Base-by-base conservation (phyloP, 495 filamentous ascomycete species). In the Neurospora sp. region DNA sequence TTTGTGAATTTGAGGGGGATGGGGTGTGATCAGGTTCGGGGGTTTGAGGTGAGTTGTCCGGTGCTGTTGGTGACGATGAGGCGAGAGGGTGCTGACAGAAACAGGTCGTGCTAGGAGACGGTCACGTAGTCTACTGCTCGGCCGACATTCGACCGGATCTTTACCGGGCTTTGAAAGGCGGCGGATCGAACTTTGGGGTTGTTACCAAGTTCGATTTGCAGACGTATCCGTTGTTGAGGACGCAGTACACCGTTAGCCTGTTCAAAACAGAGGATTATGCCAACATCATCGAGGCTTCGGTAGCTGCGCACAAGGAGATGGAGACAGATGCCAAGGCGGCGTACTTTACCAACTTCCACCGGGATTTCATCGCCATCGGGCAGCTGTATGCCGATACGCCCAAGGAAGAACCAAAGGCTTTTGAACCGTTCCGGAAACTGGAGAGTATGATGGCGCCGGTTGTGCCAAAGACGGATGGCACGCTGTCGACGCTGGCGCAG, bases 111-210 rank as follows among this genome's bases (percentile, higher is more conserved):
- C 81, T 84, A 0, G 78, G 83, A 27, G 70, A 79, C 45, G 81
- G 82, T 0, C 44, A 20, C 0, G 73, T 85, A 40, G 73, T 83
- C 9, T 78, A 79, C 12, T 84, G 80, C 41, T 83, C 77, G 17
- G 69, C 74, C 1, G 53, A 65, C 3, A 27, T 40, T n/a, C 69
- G 83, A 65, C 22, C 71, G 3, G 82, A 85, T 59, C 86, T 91
- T 9, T 90, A 84, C 73, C 77, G 78, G 31, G 86, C 86, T 3
- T 78, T 91, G 6, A 88, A 88, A 70, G 89, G 88, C 44, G 86
- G 87, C 40, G 80, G 82, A 8, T 87, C 84, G 73, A 91, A 90
- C 79, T 87, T 90, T 70, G 89, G 88, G 14, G 83, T 92, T 72
- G 86, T 90, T n/a, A 89, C 89, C 5, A 76, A 81, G 16, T 86